Conservation (phyloP, 768 basidiomycete species). For the Tylopilus sp. region DNA sequence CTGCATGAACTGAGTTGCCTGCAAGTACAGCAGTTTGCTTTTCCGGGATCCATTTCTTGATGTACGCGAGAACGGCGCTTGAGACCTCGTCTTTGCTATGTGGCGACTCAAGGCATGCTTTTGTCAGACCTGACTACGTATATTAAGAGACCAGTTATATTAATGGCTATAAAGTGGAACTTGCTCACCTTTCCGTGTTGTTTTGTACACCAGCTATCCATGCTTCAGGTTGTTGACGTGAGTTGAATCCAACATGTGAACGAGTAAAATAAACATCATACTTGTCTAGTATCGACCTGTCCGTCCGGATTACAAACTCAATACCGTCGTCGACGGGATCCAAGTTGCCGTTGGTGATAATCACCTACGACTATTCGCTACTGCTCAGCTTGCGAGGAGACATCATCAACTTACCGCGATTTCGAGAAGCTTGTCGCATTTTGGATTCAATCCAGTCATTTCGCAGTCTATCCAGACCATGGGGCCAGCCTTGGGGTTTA, state of each 20-base stretch:
- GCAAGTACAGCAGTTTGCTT: conserved; percentile 66
- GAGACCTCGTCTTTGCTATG: conserved; percentile 59
- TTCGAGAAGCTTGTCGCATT: conserved; percentile 71
- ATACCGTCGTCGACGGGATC: conserved; percentile 79
- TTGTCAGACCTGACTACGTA: conserved; percentile 73
- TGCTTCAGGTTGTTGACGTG: conserved; percentile 46
- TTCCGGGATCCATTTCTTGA: conserved; percentile 81
- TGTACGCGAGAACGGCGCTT: conserved; percentile 63
- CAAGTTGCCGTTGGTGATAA: conserved; percentile 85
- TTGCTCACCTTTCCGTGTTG: conserved; percentile 72
- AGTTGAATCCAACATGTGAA: not conserved
- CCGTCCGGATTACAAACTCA: conserved; percentile 68
- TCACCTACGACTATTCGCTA: conserved; percentile 51
- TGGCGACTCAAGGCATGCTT: conserved; percentile 72
- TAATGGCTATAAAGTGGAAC: no score
- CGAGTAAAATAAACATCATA: conserved; percentile 32
- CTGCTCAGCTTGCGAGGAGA: not conserved
- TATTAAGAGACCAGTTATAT: not conserved
- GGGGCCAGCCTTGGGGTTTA: conserved; percentile 13
- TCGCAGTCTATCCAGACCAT: conserved; percentile 78
- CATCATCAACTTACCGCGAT: conserved; percentile 49
- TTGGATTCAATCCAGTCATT: conserved; percentile 75
- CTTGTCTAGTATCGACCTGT: conserved; percentile 68
- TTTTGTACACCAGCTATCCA: conserved; percentile 84
- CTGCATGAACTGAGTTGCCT: conserved; percentile 84